These are phyloP conservation scores for Coelastrella sp. DNA, from an alignment of 139 green algal species.

Conservation along the genomic window DNA sequence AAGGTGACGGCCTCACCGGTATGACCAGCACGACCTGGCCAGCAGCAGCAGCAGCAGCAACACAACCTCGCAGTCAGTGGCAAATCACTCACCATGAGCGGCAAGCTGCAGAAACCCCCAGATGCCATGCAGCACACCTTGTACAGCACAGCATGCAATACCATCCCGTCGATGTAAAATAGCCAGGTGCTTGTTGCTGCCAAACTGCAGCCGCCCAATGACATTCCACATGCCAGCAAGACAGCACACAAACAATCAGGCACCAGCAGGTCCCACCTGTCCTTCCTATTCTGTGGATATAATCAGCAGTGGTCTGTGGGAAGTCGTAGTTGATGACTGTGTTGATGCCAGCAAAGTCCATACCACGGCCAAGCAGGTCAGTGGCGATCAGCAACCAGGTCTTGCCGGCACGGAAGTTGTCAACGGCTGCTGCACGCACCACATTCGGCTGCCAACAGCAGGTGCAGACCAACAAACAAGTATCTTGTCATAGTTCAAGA, in stretches of 20 bases:
- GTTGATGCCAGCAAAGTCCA: constrained; percentile 94
- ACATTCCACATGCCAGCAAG: background rate
- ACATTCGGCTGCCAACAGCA: constrained; percentile 56
- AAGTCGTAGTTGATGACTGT: constrained; percentile 99
- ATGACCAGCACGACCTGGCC: background rate
- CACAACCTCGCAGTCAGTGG: background rate
- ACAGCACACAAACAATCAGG: background rate
- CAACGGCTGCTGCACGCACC: constrained; percentile 74
- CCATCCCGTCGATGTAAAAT: too few relatives aligned
- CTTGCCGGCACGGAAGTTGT: constrained; percentile 78
- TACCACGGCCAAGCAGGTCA: constrained; percentile 90
- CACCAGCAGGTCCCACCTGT: constrained; percentile 65
- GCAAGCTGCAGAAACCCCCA: too few relatives aligned
- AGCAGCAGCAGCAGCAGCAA: constrained; percentile 11
- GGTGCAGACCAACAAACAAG: too few relatives aligned
- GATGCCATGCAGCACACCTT: too few relatives aligned
- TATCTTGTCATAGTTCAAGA: too few relatives aligned
- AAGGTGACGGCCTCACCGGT: constrained; percentile 86
- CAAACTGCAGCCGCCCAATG: background rate
- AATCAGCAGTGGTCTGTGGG: constrained; percentile 84
- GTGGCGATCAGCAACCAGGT: constrained; percentile 96
- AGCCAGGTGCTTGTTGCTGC: background rate
- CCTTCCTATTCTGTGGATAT: constrained; percentile 93
- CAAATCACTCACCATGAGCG: too few relatives aligned
- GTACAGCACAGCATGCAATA: too few relatives aligned